These are phyloP conservation scores for Plantago elongata DNA, from an alignment of 257 asterid species.

Conservation along the genomic window DNA sequence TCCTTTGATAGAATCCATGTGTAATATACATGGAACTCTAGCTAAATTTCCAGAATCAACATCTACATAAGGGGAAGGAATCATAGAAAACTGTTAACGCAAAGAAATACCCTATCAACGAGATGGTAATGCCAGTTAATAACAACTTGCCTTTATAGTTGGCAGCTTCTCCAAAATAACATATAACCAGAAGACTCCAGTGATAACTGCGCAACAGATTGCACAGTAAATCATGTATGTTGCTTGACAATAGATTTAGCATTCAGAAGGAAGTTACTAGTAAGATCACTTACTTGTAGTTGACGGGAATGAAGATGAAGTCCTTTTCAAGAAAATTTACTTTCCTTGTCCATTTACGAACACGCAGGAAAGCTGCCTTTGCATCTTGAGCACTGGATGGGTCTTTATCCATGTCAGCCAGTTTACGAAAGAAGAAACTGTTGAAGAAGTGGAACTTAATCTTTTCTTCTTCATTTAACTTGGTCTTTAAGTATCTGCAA, in stretches of 20 bases:
- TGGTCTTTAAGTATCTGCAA: constrained; percentile 72
- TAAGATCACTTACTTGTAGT: constrained; percentile 66
- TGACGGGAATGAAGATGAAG: constrained; percentile 84
- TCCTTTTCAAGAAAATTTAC: constrained; percentile 83
- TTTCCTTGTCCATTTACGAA: constrained; percentile 98
- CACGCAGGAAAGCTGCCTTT: constrained; percentile 86
- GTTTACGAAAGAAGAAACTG: constrained; percentile 89
- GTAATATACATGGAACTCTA: constrained; percentile 60
- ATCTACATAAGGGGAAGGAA: constrained; percentile 37
- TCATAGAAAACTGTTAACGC: constrained; percentile 15
- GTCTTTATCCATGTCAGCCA: constrained; percentile 92
- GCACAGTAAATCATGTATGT: constrained; percentile 22
- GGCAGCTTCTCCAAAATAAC: constrained; percentile 80
- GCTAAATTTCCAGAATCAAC: constrained; percentile 26
- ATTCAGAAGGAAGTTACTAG: constrained; percentile 21
- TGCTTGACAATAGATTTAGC: constrained; percentile 23
- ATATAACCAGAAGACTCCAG: constrained; percentile 88
- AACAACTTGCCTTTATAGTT: constrained; percentile 65
- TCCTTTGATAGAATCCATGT: constrained; percentile 60
- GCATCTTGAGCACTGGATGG: constrained; percentile 85
- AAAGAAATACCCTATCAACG: background rate
- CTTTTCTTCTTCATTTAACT: constrained; percentile 44
- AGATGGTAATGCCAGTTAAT: constrained; percentile 16
- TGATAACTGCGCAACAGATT: constrained; percentile 67
- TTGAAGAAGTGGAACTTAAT: constrained; percentile 79